Evolutionary conservation across 306 rosid genomes (phyloP).

Genomic region (Gillenia trifoliata): DNA sequence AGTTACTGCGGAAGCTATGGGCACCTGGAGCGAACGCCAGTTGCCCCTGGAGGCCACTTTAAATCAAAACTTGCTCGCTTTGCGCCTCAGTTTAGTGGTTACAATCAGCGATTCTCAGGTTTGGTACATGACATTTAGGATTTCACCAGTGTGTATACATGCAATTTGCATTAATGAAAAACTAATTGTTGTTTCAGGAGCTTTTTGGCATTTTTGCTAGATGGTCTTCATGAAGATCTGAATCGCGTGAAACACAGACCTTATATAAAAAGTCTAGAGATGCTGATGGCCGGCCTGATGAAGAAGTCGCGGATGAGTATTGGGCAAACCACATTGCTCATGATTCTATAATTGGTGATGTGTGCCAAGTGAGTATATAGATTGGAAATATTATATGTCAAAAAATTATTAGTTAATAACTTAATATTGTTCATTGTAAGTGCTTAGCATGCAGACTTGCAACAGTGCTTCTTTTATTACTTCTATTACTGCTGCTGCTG

Average conservation of each 20-base stretch:
- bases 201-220: slow-evolving; percentile 95
- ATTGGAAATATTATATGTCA: slow-evolving; percentile 2
- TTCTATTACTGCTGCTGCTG: neutral
- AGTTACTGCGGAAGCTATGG: slow-evolving; percentile 92
- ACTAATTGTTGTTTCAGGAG: slow-evolving; percentile 56
- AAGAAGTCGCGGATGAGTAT: slow-evolving; percentile 97
- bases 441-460: neutral
- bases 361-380: slow-evolving; percentile 81
- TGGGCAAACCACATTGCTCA: slow-evolving; percentile 99
- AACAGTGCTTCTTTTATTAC: no score
- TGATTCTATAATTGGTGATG: slow-evolving; percentile 96
- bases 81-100: slow-evolving; percentile 98
- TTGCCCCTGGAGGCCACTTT: slow-evolving; percentile 94
- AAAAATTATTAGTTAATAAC: neutral
- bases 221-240: slow-evolving; percentile 98
- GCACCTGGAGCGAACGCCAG: slow-evolving; percentile 91
- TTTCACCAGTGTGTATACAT: slow-evolving; percentile 5
- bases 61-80: slow-evolving; percentile 94
- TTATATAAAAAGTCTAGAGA: slow-evolving; percentile 86
- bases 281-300: slow-evolving; percentile 98
- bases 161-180: slow-evolving; percentile 22
- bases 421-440: neutral
- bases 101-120: slow-evolving; percentile 99
- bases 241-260: slow-evolving; percentile 96
- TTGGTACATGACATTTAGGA: slow-evolving; percentile 19